Evolutionary conservation across 805 yeast species (phyloP), one percentile per base, ranked within the genome.

Genomic region (Blastobotrys chiropterorum): DNA sequence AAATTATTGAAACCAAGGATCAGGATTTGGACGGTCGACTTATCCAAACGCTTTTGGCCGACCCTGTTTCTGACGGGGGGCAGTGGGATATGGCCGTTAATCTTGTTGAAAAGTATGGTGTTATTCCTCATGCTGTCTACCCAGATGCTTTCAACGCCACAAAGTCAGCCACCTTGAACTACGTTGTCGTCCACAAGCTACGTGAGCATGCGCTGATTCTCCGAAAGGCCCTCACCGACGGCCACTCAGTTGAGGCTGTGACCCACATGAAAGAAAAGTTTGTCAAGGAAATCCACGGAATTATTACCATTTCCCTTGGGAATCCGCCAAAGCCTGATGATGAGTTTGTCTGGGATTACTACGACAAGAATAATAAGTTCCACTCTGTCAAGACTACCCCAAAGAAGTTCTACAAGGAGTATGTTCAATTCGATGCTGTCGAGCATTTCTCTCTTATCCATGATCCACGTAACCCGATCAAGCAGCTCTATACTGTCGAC

Each of bases 11-110:
- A 58, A 86, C 95, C 30, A 75, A 77, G 22, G 74, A 80, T 41
- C 81, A 83, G 65, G 81, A 76, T 42, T 77, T 83, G 49, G 90
- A 81, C 58, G 82, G 90, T 1, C 76, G 95, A 57, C 70, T 86
- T 52, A 79, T 88, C 49, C 87, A 83, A 67, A 79, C 78, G 58
- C 67, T 88, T 46, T 70, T 88, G 49, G 57, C 69, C 3, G 84
- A 80, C 49, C 95, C 96, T 19, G 81, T 82, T 46, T 67, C 77
- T 53, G 96, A 89, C 64, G 96, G 96, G 59, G 96, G 96, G 47
- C 96, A 88, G 68, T 87, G 87, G 77, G 84, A 86, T 58, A 85
- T 88, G 94, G 80, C 86, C 65, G 75, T 84, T 47, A 86, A 88
- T 67, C 66, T 89, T 53, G 79, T 88, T 46, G 79, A 81, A 56